Base-by-base conservation (phyloP, 2,329 filamentous ascomycete genomes). In the Penicillium capsulatum region DNA sequence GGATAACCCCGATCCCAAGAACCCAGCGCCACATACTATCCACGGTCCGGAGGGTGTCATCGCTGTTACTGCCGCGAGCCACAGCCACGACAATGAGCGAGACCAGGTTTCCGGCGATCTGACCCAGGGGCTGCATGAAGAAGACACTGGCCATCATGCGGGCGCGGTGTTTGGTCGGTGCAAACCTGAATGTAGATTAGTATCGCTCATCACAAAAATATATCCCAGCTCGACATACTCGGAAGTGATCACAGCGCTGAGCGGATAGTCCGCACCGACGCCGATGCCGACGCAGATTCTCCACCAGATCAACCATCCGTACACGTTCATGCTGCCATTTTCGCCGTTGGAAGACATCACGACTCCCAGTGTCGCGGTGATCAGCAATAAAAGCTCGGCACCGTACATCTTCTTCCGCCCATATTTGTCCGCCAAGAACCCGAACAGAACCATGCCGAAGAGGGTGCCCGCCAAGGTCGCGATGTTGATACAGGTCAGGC, bases 141-240 rank as follows among this genome's bases (percentile, higher is more conserved):
- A 85, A 84, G 20, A 85, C 80, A 3, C 74, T 74, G 4, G 81
- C 77, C 48, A 85, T 67, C 81, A 84, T 84, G 14, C 73, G 77
- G n/a, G 76, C 76, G 34, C 81, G 69, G n/a, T 80, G 79, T 33
- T 74, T 75, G 0, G 79, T 83, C 0, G 70, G 68, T 3, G 70
- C 69, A 38, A 73, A 72, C 46, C 68, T 71, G 14, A 15, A 17
- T 0, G 1, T 26, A 9, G 10, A 38, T 50, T 27, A 52, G 40
- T 2, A 22, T 34, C 14, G n/a, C 15, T 17, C 14, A 13, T 19
- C n/a, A 13, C 17, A 13, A 24, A 33, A 16, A 14, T 30, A 6
- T 11, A 7, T 11, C 7, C 22, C 22, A 7, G 7, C 22, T 7
- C 22, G 34, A 57, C 67, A 67, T 74, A 84, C 69, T 85, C 82